Evolutionary conservation across 169 alveolate genomes (phyloP).

Genomic region (Cryptosporidium ubiquitum): DNA sequence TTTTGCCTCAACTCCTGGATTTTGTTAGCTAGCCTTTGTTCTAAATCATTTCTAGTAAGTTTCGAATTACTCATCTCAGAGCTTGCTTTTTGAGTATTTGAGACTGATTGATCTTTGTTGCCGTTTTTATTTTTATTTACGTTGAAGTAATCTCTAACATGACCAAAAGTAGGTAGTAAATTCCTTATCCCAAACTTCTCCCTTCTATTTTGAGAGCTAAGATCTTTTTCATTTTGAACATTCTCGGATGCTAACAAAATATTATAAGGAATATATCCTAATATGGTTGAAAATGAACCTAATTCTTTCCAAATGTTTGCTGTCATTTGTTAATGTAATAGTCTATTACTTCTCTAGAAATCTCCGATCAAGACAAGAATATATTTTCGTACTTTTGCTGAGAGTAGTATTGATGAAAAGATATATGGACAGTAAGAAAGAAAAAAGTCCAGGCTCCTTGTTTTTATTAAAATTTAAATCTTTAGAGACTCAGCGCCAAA

Average conservation of each 20-base stretch:
- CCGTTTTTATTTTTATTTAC: not conserved
- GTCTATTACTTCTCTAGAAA: not conserved
- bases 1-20: conserved; percentile 41
- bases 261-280: conserved; percentile 37
- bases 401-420: no score
- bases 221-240: not conserved
- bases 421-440: not conserved
- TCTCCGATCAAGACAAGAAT: no score
- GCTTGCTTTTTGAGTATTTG: not conserved
- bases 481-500: not conserved
- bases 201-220: not conserved
- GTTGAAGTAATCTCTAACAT: conserved; percentile 13
- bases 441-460: not conserved
- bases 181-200: conserved; percentile 16
- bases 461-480: not conserved
- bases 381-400: no score
- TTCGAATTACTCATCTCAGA: not conserved
- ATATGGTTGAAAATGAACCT: conserved; percentile 22
- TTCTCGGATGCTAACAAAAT: conserved; percentile 40
- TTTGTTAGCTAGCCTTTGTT: conserved; percentile 35
- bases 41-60: conserved; percentile 51
- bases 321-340: not conserved
- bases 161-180: conserved; percentile 30
- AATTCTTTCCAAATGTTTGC: conserved; percentile 33
- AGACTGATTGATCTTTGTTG: not conserved